Evolutionary conservation across 805 yeast species (phyloP).

Genomic region (Yarrowia sp.): DNA sequence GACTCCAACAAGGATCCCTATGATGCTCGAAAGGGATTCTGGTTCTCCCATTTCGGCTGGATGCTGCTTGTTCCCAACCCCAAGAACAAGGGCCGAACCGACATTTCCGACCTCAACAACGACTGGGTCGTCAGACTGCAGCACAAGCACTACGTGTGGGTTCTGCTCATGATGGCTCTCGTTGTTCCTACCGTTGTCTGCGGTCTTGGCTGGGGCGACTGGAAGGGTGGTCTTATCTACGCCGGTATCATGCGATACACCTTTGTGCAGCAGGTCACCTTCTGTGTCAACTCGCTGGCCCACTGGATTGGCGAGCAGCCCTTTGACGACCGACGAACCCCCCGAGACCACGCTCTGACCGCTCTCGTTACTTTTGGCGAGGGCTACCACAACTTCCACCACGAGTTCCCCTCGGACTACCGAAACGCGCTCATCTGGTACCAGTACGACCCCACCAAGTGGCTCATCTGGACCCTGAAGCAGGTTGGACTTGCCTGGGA

Average conservation of each 20-base stretch:
- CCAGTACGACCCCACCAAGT: constrained; percentile 84
- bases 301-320: constrained; percentile 75
- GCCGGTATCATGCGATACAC: constrained; percentile 74
- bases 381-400: constrained; percentile 90
- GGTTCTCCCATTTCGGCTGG: constrained; percentile 89
- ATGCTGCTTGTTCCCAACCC: constrained; percentile 65
- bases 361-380: constrained; percentile 79
- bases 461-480: constrained; percentile 55
- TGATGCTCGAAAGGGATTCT: constrained; percentile 72
- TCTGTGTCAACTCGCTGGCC: constrained; percentile 77
- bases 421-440: constrained; percentile 68
- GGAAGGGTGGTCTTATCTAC: constrained; percentile 68
- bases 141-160: constrained; percentile 60
- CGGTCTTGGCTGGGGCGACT: constrained; percentile 70
- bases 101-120: constrained; percentile 60
- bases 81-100: constrained; percentile 60
- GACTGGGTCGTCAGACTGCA: constrained; percentile 61
- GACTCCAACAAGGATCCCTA: constrained; percentile 90
- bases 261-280: constrained; percentile 72
- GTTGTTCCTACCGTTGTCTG: constrained; percentile 63
- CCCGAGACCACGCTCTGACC: constrained; percentile 60
- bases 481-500: constrained; percentile 57
- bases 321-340: constrained; percentile 70
- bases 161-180: constrained; percentile 52
- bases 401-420: constrained; percentile 90